phyloP scores from a whole-genome alignment of 306 rosid genomes.

The Trichosanthes cucumerina region DNA sequence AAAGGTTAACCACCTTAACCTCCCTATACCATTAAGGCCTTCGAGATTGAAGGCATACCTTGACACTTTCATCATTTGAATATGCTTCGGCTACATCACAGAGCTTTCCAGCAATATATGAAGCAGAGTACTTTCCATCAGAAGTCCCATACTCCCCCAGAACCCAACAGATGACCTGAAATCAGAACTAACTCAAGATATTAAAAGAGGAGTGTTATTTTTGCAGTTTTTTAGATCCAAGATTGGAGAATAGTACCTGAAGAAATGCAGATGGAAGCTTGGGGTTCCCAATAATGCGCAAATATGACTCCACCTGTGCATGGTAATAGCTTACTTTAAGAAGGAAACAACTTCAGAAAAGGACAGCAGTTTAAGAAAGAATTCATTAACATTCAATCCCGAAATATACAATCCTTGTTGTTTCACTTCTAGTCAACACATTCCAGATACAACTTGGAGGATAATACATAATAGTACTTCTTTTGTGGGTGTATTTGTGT shows the following conservation, averaged over 20 bases:
- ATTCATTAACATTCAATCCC: neutral
- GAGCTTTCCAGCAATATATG: conserved; percentile 75
- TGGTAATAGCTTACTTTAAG: neutral
- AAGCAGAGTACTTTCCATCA: conserved; percentile 72
- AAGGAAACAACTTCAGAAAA: neutral
- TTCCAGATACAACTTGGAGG: neutral
- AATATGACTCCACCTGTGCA: conserved; percentile 78
- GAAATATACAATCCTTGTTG: neutral
- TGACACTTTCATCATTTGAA: conserved; percentile 80
- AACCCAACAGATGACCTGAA: conserved; percentile 98
- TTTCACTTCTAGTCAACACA: neutral
- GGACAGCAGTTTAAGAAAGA: neutral
- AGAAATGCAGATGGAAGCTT: conserved; percentile 91
- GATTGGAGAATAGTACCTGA: conserved; percentile 43
- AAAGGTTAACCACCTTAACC: conserved; percentile 4
- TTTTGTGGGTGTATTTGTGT: too few species aligned
- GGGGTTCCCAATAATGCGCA: conserved; percentile 75
- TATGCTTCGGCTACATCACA: conserved; percentile 91
- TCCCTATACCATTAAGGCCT: neutral
- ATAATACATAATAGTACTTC: neutral
- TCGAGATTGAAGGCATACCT: conserved; percentile 41
- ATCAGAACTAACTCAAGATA: conserved; percentile 22
- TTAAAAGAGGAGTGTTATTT: neutral
- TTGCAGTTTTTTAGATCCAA: neutral
- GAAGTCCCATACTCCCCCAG: conserved; percentile 93